Evolutionary conservation across 2,329 filamentous ascomycete species (phyloP), one percentile per base, ranked within the genome.

Genomic region (Curvularia spicifera): DNA sequence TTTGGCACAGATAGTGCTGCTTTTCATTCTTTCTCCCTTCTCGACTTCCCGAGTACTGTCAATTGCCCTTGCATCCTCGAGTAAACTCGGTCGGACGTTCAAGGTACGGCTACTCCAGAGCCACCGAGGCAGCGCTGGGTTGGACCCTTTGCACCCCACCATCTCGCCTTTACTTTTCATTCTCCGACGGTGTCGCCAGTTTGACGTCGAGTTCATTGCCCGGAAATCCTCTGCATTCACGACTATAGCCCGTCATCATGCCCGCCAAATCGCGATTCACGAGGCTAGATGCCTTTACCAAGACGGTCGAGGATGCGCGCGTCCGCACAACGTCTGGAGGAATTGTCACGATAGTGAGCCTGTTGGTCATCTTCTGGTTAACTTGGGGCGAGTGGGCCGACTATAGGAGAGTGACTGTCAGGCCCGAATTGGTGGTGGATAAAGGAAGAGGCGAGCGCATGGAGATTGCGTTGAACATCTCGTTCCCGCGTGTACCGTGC

Each of bases 391-490:
- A 99, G 88, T 99, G 95, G 94, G 83, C 85, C 58, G 95, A 98
- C 72, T 99, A 97, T 79, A 85, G 93, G 69, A 87, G 89, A 73
- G 85, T 98, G 65, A 85, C 89, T 49, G 91, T 99, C 61, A 88
- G 93, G 75, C 94, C 95, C 6, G 95, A 99, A 81, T 80, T 99
- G 69, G 87, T 99, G 59, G 95, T 99, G 20, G 96, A 99, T 76
- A 97, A 98, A 80, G 93, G 93, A 67, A 86, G 95, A 90, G 93
- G 92, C 77, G 93, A 99, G 83, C 92, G 94, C 78, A 98, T 99
- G 94, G 95, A 98, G 78, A 99, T 99, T 66, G 93, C 97, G 77
- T 86, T 99, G 79, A 99, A 99, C 81, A 89, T 99, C 59, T 95
- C 92, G 46, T 99, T 99, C 76, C 95, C 95, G 9, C 88, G 89